Base-by-base conservation (phyloP, 495 filamentous ascomycete species). In the Neurospora sp. region DNA sequence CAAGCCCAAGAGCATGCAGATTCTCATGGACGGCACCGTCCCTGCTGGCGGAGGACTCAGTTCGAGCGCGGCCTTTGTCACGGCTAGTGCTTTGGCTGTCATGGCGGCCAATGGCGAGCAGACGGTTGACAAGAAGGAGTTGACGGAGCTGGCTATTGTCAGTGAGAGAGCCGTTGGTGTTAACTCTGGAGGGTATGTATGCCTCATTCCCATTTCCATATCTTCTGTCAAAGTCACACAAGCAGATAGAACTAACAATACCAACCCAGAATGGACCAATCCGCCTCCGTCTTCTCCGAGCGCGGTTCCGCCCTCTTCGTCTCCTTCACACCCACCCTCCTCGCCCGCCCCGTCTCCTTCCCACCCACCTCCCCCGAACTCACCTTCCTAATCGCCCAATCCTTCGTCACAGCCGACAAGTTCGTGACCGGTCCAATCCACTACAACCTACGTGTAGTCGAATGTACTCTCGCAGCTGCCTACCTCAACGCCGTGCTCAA, bases 391-490 rank as follows among this genome's bases (percentile, higher is more conserved):
- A 93, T 97, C 78, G 96, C 95, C 23, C 95, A 98, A 80, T 94
- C 91, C 71, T 97, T 97, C 81, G 92, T 98, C 71, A 89, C 91
- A 44, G 92, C 94, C 11, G 93, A 98, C 84, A 99, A 99, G 82
- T 93, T 96, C 79, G 92, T 94, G 41, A 97, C 94, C 0, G 96
- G 91, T 0, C 94, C 94, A 1, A 90, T 94, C 71, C 93, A 93
- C 85, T 99, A 98, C 86, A 99, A 99, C 82, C 90, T 99, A 7
- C 91, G 96, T 20, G 96, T 99, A 1, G 96, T 98, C 10, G 96
- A 98, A 81, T 96, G 93, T 84, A 94, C 90, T 8, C 87, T 99
- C 40, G 96, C 96, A 14, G 93, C 96, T 3, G 90, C 92, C 35
- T 86, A 85, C 74, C 81, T 89, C 59, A 83, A 88, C 75, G 83